Conservation (phyloP, 2,329 filamentous ascomycete species). For the Arthrobotrys musiformis region DNA sequence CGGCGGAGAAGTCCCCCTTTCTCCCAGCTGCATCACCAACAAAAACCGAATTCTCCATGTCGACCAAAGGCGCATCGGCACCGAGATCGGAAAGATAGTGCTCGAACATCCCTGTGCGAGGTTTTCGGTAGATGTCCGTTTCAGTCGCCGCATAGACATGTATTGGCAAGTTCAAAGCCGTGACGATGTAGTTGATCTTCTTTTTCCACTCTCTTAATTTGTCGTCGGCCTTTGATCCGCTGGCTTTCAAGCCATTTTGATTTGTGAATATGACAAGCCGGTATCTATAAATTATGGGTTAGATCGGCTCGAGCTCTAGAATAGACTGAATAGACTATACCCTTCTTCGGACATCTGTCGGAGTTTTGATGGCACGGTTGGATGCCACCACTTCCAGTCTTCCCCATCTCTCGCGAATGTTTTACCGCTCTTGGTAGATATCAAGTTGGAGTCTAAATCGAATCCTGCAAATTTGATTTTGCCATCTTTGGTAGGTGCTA, state of each 20-base stretch:
- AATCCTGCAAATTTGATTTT: conserved; percentile 75
- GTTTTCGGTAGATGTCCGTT: conserved; percentile 84
- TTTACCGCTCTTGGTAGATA: conserved; percentile 81
- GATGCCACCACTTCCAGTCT: conserved; percentile 97
- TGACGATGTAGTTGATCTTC: conserved; percentile 64
- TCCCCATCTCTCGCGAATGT: conserved; percentile 75
- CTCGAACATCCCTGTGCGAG: conserved; percentile 87
- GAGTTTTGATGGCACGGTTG: conserved; percentile 74
- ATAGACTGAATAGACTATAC: conserved; percentile 62
- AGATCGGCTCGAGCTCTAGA: not conserved
- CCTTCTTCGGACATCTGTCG: conserved; percentile 76
- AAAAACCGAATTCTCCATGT: conserved; percentile 79
- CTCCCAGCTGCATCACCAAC: conserved; percentile 85
- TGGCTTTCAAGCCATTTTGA: conserved; percentile 82
- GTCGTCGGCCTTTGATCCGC: conserved; percentile 74
- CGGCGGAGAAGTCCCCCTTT: conserved; percentile 58
- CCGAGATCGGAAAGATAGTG: conserved; percentile 70
- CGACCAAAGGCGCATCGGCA: conserved; percentile 71
- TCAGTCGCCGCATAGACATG: conserved; percentile 84
- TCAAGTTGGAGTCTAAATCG: conserved; percentile 86
- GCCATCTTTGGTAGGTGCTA: conserved; percentile 61
- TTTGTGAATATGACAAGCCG: conserved; percentile 85
- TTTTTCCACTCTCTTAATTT: conserved; percentile 83
- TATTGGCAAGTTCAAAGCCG: conserved; percentile 78
- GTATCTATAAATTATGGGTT: conserved; percentile 68